Percentiles rank a stretch among this genome's conserved stretches.
Conservation (phyloP, 1,284 basidiomycete genomes). For the Ceratobasidium sp. region DNA sequence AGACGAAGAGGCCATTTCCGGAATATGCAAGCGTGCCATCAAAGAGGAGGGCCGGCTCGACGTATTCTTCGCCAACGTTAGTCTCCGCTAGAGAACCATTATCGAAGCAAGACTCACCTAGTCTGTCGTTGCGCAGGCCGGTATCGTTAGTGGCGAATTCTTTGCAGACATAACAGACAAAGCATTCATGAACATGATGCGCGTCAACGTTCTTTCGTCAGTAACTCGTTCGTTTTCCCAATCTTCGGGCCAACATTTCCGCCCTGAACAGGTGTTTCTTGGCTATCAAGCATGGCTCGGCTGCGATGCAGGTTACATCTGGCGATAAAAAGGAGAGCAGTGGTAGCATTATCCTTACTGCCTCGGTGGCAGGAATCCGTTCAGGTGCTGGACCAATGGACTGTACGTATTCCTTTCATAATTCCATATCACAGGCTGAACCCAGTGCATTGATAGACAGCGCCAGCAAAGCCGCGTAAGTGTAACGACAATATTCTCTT, state of each 20-base stretch:
- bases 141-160: constrained; percentile 53
- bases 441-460: constrained; percentile 68
- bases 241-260: constrained; percentile 5
- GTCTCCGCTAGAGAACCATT: too few species aligned
- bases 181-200: constrained; percentile 80
- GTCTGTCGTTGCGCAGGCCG: constrained; percentile 66
- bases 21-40: constrained; percentile 78
- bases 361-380: constrained; percentile 89
- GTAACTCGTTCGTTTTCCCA: constrained; percentile 51
- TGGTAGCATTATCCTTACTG: constrained; percentile 91
- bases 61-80: constrained; percentile 94
- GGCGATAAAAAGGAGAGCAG: constrained; percentile 76
- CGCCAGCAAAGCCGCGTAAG: constrained; percentile 90
- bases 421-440: constrained; percentile 47
- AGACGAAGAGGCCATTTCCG: constrained; percentile 78
- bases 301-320: constrained; percentile 79
- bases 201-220: constrained; percentile 86
- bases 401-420: constrained; percentile 66
- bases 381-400: constrained; percentile 89
- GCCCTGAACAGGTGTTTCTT: constrained; percentile 81
- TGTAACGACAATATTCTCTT: constrained; percentile 44
- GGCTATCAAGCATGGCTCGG: constrained; percentile 88
- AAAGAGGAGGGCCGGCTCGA: constrained; percentile 88
- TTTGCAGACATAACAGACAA: constrained; percentile 69
- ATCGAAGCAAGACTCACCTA: constrained; percentile 25